Evolutionary conservation across 2,329 filamentous ascomycete species (phyloP).

Genomic region (Graphiopsis chlorocephala): DNA sequence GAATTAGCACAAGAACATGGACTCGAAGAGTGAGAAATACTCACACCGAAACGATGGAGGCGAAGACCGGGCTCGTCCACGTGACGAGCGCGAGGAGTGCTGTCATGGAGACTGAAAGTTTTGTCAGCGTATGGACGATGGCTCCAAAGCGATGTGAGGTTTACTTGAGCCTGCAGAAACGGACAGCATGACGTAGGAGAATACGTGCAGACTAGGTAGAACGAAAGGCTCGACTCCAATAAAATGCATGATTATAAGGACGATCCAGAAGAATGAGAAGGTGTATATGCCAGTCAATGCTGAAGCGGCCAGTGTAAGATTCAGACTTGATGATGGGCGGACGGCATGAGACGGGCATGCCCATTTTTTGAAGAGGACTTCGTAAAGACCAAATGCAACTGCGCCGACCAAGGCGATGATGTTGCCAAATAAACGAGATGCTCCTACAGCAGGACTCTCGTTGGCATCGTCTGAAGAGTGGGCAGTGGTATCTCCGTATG

Average conservation of each 20-base stretch:
- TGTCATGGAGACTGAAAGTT: conserved; percentile 28
- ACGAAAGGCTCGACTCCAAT: conserved; percentile 31
- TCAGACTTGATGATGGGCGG: conserved; percentile 27
- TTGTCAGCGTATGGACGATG: background rate
- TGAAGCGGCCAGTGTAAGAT: conserved; percentile 31
- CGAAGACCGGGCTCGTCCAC: conserved; percentile 36
- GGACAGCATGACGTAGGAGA: conserved; percentile 30
- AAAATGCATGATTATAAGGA: conserved; percentile 30
- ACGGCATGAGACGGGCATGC: conserved; percentile 30
- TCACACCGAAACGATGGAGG: conserved; percentile 34
- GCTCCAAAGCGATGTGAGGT: background rate
- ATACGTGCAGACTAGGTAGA: conserved; percentile 26
- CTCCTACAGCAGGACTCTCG: conserved; percentile 24
- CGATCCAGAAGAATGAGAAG: conserved; percentile 30
- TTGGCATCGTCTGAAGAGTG: conserved; percentile 20
- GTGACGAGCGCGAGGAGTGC: conserved; percentile 32
- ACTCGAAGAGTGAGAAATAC: background rate
- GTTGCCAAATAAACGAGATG: conserved; percentile 30
- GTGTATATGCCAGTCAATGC: conserved; percentile 35
- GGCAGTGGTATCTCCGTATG: conserved; percentile 33
- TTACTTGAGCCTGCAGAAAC: conserved; percentile 29
- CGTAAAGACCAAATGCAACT: conserved; percentile 35
- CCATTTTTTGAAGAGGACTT: conserved; percentile 37
- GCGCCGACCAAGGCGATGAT: conserved; percentile 31
- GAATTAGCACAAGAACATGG: background rate